A percentile compares a stretch with the other conserved stretches of the same genome.
Conservation (phyloP, 2,329 filamentous ascomycete genomes). For the Phaeophleospora eucalypticola region DNA sequence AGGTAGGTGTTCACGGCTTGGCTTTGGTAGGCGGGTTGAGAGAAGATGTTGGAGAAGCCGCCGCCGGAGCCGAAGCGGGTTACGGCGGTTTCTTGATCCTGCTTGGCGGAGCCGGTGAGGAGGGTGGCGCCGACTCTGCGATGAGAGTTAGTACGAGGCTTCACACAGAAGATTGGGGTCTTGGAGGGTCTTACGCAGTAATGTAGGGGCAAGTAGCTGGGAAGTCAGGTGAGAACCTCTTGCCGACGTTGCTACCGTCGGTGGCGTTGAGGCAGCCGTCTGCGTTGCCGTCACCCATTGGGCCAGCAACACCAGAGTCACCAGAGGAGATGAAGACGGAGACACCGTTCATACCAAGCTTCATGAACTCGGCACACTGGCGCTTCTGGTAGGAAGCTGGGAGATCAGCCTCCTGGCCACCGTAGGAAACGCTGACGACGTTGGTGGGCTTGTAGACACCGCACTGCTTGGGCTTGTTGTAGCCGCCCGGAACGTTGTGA, state of each 20-base stretch:
- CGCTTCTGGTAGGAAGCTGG: slow-evolving; percentile 52
- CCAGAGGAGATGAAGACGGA: slow-evolving; percentile 48
- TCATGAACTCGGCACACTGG: slow-evolving; percentile 44
- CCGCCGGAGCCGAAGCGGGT: slow-evolving; percentile 43
- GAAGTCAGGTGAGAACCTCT: slow-evolving; percentile 42
- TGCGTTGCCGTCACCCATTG: slow-evolving; percentile 29
- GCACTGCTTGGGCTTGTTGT: slow-evolving; percentile 45
- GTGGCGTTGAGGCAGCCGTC: slow-evolving; percentile 33
- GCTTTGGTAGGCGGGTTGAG: slow-evolving; percentile 35
- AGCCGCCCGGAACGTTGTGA: slow-evolving; percentile 29
- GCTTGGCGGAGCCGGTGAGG: slow-evolving; percentile 32
- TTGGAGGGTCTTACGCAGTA: too few species aligned
- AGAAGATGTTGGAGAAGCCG: slow-evolving; percentile 37
- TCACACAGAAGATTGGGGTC: too few species aligned
- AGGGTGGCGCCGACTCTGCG: slow-evolving; percentile 42
- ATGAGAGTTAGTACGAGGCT: too few species aligned
- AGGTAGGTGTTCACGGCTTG: slow-evolving; percentile 38
- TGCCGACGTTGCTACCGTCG: slow-evolving; percentile 16
- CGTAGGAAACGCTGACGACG: slow-evolving; percentile 59
- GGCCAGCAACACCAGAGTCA: slow-evolving; percentile 41
- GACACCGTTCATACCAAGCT: slow-evolving; percentile 49
- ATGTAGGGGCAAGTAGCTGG: slow-evolving; percentile 34
- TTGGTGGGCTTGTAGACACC: slow-evolving; percentile 51
- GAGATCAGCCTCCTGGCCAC: slow-evolving; percentile 52
- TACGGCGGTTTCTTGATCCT: slow-evolving; percentile 37